Percentiles rank a stretch among this genome's conserved stretches.
phyloP scores from a whole-genome alignment of 371 early-diverging fungal genomes.

The Entomophthora muscae region DNA sequence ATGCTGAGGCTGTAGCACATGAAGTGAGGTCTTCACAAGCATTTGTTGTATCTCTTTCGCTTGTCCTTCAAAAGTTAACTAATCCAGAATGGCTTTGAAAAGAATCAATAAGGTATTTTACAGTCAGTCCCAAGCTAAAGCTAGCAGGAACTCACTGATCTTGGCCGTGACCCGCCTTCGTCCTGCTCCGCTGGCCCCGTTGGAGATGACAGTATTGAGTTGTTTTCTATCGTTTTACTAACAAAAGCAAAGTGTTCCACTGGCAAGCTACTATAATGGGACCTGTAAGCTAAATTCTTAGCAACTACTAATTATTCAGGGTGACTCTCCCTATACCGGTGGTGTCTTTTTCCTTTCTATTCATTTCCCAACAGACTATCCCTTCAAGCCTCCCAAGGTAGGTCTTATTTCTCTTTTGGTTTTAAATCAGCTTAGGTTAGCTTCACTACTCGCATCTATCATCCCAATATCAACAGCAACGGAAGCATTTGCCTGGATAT shows the following conservation, averaged over 20 bases:
- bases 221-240: not conserved
- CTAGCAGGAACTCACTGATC: conserved; percentile 80
- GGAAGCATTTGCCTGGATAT: conserved; percentile 89
- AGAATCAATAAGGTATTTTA: conserved; percentile 76
- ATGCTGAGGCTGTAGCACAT: no score
- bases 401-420: conserved; percentile 3
- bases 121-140: no score
- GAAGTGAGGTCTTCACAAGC: no score
- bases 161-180: conserved; percentile 63
- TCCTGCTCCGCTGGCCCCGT: conserved; percentile 74
- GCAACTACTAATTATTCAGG: conserved; percentile 13
- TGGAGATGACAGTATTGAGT: conserved; percentile 53
- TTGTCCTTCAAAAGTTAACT: not conserved
- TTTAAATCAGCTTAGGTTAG: conserved; percentile 23
- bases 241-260: conserved; percentile 39
- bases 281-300: conserved; percentile 39
- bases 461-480: conserved; percentile 86
- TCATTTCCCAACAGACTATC: conserved; percentile 84
- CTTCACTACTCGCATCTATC: conserved; percentile 84
- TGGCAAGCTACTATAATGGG: conserved; percentile 94
- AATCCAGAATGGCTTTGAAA: conserved; percentile 62
- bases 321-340: conserved; percentile 54
- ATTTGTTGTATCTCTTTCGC: not conserved
- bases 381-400: conserved; percentile 82
- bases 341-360: conserved; percentile 97